phyloP scores from a whole-genome alignment of 2,329 filamentous ascomycete species.

The Ophiognomonia clavigignenti-juglandacearum region DNA sequence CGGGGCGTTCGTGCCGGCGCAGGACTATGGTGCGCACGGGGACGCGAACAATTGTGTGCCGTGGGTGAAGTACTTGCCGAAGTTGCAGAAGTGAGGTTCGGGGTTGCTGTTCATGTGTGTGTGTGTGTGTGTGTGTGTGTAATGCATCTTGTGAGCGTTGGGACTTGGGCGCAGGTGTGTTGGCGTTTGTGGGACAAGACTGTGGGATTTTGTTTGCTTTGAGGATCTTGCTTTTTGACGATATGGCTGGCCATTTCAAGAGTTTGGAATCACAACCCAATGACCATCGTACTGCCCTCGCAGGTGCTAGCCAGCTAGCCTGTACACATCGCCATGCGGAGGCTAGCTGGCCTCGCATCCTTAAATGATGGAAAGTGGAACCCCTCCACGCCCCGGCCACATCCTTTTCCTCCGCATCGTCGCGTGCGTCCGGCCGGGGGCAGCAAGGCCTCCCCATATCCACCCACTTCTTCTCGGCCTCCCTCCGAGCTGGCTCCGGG shows the following conservation, averaged over 20 bases:
- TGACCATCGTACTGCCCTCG: too few relatives aligned
- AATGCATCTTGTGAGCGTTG: neutral
- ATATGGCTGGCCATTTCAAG: too few relatives aligned
- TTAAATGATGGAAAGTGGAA: too few relatives aligned
- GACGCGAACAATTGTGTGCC: constrained; percentile 34
- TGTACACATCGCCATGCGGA: too few relatives aligned
- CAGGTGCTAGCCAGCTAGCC: too few relatives aligned
- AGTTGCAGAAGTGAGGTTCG: constrained; percentile 25
- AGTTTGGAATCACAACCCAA: too few relatives aligned
- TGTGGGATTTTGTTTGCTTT: neutral
- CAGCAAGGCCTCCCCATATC: neutral
- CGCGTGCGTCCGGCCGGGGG: neutral
- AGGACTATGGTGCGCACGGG: constrained; percentile 30
- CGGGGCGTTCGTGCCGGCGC: constrained; percentile 41
- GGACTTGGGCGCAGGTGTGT: neutral
- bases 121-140: constrained; percentile 1
- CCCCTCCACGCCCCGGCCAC: neutral
- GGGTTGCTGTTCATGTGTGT: too few relatives aligned
- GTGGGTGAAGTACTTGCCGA: constrained; percentile 36
- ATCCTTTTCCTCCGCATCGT: neutral
- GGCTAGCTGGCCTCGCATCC: too few relatives aligned
- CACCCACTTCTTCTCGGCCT: neutral
- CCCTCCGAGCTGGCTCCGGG: neutral
- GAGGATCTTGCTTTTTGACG: neutral
- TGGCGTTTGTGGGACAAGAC: too few relatives aligned